Base-by-base conservation (phyloP, 495 filamentous ascomycete species). In the Neurospora terricola region DNA sequence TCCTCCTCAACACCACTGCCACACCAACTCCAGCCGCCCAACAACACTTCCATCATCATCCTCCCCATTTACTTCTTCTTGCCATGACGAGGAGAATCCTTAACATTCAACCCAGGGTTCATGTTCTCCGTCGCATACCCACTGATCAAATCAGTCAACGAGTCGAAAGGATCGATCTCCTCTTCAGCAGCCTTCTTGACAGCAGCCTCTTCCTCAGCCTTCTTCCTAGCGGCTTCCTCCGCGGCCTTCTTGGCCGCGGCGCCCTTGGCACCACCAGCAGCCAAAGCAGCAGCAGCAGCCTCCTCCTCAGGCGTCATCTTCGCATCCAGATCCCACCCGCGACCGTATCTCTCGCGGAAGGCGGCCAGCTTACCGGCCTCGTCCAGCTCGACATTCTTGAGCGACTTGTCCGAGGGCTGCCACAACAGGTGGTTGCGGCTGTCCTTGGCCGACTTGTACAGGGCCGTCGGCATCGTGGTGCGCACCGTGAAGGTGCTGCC, bases 301-400 rank as follows among this genome's bases (percentile, higher is more conserved):
- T 72, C 74, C 69, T 62, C 74, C 14, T 69, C 73, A 8, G 66
- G 54, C 54, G 54, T 66, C 54, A 66, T 66, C 40, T 73, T 73
- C 5, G 40, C 69, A 6, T 76, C 77, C 30, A 77, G 62, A 86
- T 98, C 96, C 86, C 90, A 99, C 30, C 89, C 89, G 30, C 92
- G 83, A 36, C 96, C 96, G 85, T 93, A 99, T 72, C 90, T 87
- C 73, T 87, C 86, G 70, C 96, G 85, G 86, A 99, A 99, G 42
- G 93, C 91, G 70, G 89, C 90, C 77, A 99, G 81, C 78, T 92
- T 90, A 37, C 96, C 96, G 30, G 96, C 96, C 89, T 98, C 96
- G 79, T 99, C 96, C 73, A 95, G 90, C 82, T 98, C 96, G 71
- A 98, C 87, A 78, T 94, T 96, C 78, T 90, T 83, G 80, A 99